These are phyloP conservation scores for Drechslera avenae DNA, from an alignment of 2,329 filamentous ascomycete genomes.

Conservation along the genomic window DNA sequence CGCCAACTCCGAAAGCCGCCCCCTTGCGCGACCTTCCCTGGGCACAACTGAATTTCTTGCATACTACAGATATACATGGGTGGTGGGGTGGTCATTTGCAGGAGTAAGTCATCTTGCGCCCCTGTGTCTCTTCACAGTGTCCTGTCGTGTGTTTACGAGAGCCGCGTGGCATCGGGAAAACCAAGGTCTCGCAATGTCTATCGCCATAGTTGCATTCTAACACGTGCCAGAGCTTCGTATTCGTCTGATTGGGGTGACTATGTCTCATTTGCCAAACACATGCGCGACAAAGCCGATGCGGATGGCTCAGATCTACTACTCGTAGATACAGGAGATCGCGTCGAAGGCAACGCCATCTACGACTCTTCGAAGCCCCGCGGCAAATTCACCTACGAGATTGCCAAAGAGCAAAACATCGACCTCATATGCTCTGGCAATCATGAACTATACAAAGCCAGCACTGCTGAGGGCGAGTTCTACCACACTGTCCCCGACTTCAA, in stretches of 20 bases:
- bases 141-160: background rate
- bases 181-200: background rate
- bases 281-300: conserved; percentile 77
- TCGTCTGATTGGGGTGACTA: conserved; percentile 98
- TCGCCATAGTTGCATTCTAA: conserved; percentile 7
- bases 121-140: background rate
- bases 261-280: conserved; percentile 84
- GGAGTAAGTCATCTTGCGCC: conserved; percentile 63
- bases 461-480: conserved; percentile 77
- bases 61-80: conserved; percentile 89
- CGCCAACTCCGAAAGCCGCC: conserved; percentile 75
- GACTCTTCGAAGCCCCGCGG: conserved; percentile 89
- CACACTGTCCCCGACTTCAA: conserved; percentile 83
- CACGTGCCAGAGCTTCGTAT: conserved; percentile 72
- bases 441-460: conserved; percentile 84
- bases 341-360: conserved; percentile 90
- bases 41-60: conserved; percentile 94
- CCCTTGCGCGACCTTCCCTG: conserved; percentile 84
- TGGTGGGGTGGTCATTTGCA: conserved; percentile 94
- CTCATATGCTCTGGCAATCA: conserved; percentile 90
- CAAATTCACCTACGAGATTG: conserved; percentile 84
- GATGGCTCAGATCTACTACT: conserved; percentile 84
- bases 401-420: conserved; percentile 81
- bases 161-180: background rate
- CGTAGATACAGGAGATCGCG: conserved; percentile 89